Conservation (phyloP, 2,329 filamentous ascomycete species). For the Diaporthe longicolla region DNA sequence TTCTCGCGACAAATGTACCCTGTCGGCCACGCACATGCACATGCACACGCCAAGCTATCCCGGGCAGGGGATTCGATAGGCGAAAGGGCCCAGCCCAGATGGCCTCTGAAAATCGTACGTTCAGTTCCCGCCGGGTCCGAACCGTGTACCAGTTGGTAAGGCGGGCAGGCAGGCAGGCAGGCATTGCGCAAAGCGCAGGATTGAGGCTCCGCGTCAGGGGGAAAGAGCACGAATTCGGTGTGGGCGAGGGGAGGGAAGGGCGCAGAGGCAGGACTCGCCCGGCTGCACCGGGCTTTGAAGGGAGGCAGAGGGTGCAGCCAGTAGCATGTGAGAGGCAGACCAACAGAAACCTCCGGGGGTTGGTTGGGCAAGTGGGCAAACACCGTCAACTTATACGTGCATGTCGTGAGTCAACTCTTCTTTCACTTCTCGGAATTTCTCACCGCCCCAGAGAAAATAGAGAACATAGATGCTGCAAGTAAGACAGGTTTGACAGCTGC, state of each 20-base stretch:
- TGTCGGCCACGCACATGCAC: neutral
- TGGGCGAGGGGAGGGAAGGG: neutral
- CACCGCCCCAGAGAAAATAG: no score
- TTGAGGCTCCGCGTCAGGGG: slow-evolving; percentile 1
- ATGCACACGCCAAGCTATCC: neutral
- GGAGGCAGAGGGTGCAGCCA: no score
- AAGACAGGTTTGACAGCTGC: no score
- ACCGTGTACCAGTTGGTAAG: neutral
- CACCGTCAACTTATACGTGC: no score
- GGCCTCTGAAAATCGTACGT: slow-evolving; percentile 2
- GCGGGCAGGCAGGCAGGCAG: neutral
- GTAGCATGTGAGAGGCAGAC: no score
- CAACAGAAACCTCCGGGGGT: no score
- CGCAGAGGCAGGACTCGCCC: neutral
- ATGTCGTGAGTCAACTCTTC: no score
- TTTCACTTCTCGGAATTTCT: no score
- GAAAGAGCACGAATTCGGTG: neutral
- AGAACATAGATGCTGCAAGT: no score
- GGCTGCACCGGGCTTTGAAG: slow-evolving; percentile 7
- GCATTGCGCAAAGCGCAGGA: neutral
- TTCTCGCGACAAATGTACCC: neutral
- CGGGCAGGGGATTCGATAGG: neutral
- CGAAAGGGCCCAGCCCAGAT: neutral
- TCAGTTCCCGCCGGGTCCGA: neutral
- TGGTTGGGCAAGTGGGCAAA: no score